Evolutionary conservation across 257 asterid species (phyloP), one percentile per base, ranked within the genome.

Genomic region (Primulina huaijiensis): DNA sequence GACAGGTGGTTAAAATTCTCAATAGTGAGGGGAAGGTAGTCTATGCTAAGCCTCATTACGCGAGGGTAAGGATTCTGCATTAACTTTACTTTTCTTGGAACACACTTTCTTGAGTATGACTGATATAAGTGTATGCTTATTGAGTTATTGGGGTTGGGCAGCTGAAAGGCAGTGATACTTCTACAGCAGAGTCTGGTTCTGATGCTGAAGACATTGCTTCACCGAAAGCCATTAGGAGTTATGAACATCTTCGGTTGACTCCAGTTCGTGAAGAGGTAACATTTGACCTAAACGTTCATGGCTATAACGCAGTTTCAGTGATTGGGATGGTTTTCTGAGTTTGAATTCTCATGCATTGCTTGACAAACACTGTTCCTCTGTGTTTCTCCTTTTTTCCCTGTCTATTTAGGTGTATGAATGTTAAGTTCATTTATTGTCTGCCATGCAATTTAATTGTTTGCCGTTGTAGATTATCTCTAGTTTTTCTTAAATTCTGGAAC

Each of bases 21-120:
- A 92, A 87, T 82, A 88, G 96, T 71, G 98, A 89, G 46, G 99
- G 99, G 66, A 95, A 92, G 86, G 88, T 95, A 50, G 96, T 95
- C 21, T 89, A 88, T 76, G 99, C 92, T 57, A 94, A 91, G 81
- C 98, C 99, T 76, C 90, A 84, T 30, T 85, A 81, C 70, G 80
- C 86, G 53, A 79, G 70, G 92, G 98, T 94, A 85, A 72, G 80
- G 10, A 20, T 60, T 63, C 67, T 29, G 11, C 55, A n/a, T 12
- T 60, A 34, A 34, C 62, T 67, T 69, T 66, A 19, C 74, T 56
- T 57, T 52, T 43, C 65, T 29, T 57, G 66, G 17, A 34, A 46
- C 14, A 56, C 50, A 14, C 20, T 64, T 6, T 3, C 37, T 60
- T 74, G 37, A 55, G 7, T 56, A 7, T 40, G 14, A 70, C 38